Conservation (phyloP, 2,329 filamentous ascomycete genomes). For the Alternaria hordeiaustralica region DNA sequence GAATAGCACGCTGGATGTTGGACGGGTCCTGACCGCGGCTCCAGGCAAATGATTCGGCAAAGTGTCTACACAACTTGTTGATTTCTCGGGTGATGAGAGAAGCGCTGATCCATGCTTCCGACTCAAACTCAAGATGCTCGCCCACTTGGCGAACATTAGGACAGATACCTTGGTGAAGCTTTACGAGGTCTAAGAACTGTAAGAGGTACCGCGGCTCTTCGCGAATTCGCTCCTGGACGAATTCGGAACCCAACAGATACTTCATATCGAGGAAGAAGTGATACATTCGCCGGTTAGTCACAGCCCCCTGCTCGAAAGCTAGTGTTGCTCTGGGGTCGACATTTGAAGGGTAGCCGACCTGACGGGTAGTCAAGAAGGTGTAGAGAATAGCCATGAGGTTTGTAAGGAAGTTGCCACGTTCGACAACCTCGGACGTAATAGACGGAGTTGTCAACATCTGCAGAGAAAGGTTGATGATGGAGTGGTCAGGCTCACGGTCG, state of each 20-base stretch:
- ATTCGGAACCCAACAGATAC: constrained; percentile 85
- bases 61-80: constrained; percentile 86
- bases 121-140: constrained; percentile 97
- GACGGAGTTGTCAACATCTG: constrained; percentile 97
- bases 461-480: constrained; percentile 95
- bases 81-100: constrained; percentile 94
- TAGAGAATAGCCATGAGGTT: constrained; percentile 96
- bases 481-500: constrained; percentile 95
- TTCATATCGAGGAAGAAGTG: constrained; percentile 97
- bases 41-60: constrained; percentile 84
- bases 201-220: constrained; percentile 85
- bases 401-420: constrained; percentile 93
- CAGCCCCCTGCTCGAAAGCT: constrained; percentile 91
- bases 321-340: constrained; percentile 85
- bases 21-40: constrained; percentile 68
- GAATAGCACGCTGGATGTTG: constrained; percentile 74
- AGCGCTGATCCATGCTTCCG: constrained; percentile 96
- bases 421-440: constrained; percentile 94
- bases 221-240: constrained; percentile 85
- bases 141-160: constrained; percentile 90
- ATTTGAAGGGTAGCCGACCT: constrained; percentile 92
- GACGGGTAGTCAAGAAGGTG: constrained; percentile 93
- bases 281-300: constrained; percentile 94
- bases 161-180: constrained; percentile 95
- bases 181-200: constrained; percentile 94